phyloP scores from a whole-genome alignment of 805 yeast genomes.

The Teunomyces funiuensis region DNA sequence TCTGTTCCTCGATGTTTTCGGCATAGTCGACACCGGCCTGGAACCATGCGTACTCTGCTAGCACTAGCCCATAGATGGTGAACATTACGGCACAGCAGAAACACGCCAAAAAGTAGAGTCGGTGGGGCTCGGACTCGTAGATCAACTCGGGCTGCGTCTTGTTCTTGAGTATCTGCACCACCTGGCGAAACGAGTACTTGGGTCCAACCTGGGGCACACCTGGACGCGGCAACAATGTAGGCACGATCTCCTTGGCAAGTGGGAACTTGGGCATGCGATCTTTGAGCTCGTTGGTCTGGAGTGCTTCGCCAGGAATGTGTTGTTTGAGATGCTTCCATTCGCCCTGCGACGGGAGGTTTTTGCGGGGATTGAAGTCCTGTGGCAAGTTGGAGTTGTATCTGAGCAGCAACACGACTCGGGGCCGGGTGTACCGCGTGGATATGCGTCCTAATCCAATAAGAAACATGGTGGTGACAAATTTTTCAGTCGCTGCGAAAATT shows the following conservation, averaged over 20 bases:
- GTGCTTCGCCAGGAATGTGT: slow-evolving; percentile 58
- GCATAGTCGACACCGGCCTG: slow-evolving; percentile 52
- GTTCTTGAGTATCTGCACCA: slow-evolving; percentile 54
- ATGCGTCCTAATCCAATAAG: not conserved
- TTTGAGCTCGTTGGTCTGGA: slow-evolving; percentile 43
- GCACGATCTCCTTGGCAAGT: slow-evolving; percentile 59
- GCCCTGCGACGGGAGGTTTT: slow-evolving; percentile 30
- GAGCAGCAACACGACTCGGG: not conserved
- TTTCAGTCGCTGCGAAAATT: not conserved
- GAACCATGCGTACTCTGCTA: slow-evolving; percentile 55
- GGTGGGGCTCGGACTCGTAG: slow-evolving; percentile 83
- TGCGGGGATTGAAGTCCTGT: slow-evolving; percentile 28
- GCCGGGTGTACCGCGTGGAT: not conserved
- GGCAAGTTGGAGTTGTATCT: slow-evolving; percentile 31
- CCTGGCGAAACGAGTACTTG: slow-evolving; percentile 55
- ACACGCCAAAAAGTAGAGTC: slow-evolving; percentile 68
- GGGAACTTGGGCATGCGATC: slow-evolving; percentile 69
- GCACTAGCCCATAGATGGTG: slow-evolving; percentile 64
- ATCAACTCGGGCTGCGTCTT: slow-evolving; percentile 68
- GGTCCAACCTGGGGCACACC: slow-evolving; percentile 74
- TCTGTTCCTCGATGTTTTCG: slow-evolving; percentile 50
- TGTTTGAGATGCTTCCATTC: slow-evolving; percentile 45
- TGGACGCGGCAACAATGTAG: slow-evolving; percentile 70
- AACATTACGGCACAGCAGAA: slow-evolving; percentile 68
- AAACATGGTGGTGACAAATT: not conserved